Evolutionary conservation across 805 yeast species (phyloP), one percentile per base, ranked within the genome.

Genomic region (Lachancea mirantina): DNA sequence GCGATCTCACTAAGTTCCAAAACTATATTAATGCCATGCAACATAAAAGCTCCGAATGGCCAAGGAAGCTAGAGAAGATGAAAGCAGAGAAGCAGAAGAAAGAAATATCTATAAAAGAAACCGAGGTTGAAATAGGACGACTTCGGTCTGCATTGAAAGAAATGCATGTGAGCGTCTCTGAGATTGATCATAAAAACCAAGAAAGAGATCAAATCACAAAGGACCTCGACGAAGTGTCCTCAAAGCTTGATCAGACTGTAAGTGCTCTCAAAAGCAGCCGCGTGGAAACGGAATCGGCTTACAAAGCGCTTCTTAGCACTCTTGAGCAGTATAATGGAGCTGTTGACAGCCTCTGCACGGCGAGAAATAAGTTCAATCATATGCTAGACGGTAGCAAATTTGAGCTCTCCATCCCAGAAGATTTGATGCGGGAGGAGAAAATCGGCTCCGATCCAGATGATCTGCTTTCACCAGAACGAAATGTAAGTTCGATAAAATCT

Each of bases 11-110:
- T 26, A 80, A 81, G 54, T 81, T 84, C 47, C 69, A 72, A 45
- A 78, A 76, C n/a, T 84, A 80, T 49, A 75, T 82, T 33, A 74
- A 74, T 26, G 66, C 74, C 6, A 77, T 82, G 73, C 72, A 76
- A 44, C 62, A 63, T n/a, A 66, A 84, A 39, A 78, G 76, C 43
- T 43, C 53, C 9, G 77, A 75, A 50, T 82, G 95, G 92, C 65
- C 70, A 2, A 43, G 56, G 11, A 70, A 74, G 26, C 51, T 84
- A 30, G 62, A 66, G n/a, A 74, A 74, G 42, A 69, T 82, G 38
- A 62, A 66, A 19, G 55, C 52, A 5, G 92, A 83, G 46, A 68
- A 78, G 26, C 56, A 48, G 2, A 52, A 55, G 23, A 61, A 73
- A 38, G 65, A 62, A 32, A 46, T 48, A 19, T 72, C 72, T 32